Evolutionary conservation across 345 rosid species (phyloP).

Genomic region (Eucalyptus sp.): DNA sequence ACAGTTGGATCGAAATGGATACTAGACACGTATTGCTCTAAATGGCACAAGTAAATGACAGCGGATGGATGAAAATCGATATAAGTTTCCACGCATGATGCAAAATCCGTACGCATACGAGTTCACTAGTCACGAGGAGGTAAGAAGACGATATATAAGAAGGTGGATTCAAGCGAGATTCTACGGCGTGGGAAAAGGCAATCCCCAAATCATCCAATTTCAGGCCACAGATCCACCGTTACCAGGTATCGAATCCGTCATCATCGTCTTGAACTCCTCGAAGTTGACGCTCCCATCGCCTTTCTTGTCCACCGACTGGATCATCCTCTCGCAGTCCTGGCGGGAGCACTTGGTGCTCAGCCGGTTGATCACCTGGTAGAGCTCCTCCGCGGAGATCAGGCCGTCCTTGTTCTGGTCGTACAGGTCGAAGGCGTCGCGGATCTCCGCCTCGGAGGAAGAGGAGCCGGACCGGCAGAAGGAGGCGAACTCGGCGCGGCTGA

Average conservation of each 20-base stretch:
- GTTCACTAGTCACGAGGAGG: not conserved
- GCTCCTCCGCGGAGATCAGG: constrained; percentile 17
- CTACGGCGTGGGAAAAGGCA: not conserved
- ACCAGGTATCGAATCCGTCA: not conserved
- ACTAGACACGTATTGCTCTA: accelerated
- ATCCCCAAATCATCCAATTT: not conserved
- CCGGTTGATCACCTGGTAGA: constrained; percentile 21
- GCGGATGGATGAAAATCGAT: not conserved
- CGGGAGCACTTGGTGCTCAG: constrained; percentile 17
- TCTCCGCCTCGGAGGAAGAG: constrained; percentile 2
- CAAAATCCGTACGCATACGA: not conserved
- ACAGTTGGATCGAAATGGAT: not conserved
- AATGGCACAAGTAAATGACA: not conserved
- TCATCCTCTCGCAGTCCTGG: constrained; percentile 26
- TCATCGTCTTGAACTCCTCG: constrained; percentile 33
- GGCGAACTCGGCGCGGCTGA: constrained; percentile 19
- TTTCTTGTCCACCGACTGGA: constrained; percentile 20
- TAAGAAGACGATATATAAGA: not conserved
- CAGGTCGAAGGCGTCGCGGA: constrained; percentile 27
- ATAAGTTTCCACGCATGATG: not conserved
- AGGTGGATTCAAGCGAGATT: not conserved
- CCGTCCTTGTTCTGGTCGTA: constrained; percentile 29
- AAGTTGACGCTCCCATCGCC: constrained; percentile 29
- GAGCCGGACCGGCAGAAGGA: constrained; percentile 12
- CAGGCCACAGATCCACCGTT: not conserved